Evolutionary conservation across 2,329 filamentous ascomycete species (phyloP).

Genomic region (Beauveria pseudobassiana): DNA sequence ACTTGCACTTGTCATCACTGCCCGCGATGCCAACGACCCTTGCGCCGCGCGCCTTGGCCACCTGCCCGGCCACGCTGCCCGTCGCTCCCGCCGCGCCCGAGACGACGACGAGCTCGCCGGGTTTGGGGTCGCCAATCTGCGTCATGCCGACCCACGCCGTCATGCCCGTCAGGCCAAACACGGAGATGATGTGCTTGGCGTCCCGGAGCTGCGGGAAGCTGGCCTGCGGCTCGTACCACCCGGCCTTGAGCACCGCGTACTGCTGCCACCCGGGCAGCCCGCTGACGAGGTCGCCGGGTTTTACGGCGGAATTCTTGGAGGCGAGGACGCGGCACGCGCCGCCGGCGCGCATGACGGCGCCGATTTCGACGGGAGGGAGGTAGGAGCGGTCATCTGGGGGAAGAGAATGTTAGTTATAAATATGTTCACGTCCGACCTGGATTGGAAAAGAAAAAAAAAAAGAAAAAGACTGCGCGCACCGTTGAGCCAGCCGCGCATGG

Average conservation of each 20-base stretch:
- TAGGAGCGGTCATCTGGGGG: conserved; percentile 46
- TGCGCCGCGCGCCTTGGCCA: conserved; percentile 63
- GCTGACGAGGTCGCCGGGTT: conserved; percentile 51
- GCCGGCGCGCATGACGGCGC: conserved; percentile 59
- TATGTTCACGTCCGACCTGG: no score
- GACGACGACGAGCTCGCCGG: conserved; percentile 69
- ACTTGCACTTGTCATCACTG: conserved; percentile 58
- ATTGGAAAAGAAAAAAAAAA: background rate
- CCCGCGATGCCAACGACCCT: conserved; percentile 59
- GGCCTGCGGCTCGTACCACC: conserved; percentile 36
- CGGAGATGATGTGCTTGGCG: conserved; percentile 53
- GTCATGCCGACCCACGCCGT: conserved; percentile 72
- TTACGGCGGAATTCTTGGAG: conserved; percentile 46
- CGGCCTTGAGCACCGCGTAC: conserved; percentile 50
- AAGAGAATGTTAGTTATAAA: background rate
- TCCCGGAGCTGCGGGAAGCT: conserved; percentile 32
- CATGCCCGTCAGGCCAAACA: conserved; percentile 59
- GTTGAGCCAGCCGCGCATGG: conserved; percentile 69
- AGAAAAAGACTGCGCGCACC: conserved; percentile 26
- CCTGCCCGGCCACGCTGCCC: conserved; percentile 68
- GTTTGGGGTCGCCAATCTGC: conserved; percentile 58
- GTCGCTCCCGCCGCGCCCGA: conserved; percentile 73
- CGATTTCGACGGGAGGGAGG: conserved; percentile 59
- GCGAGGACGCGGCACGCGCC: conserved; percentile 55
- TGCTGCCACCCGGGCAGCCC: conserved; percentile 58